These are phyloP conservation scores for Debaryomyces nepalensis DNA, from an alignment of 1,139 yeast species.

Conservation along the genomic window DNA sequence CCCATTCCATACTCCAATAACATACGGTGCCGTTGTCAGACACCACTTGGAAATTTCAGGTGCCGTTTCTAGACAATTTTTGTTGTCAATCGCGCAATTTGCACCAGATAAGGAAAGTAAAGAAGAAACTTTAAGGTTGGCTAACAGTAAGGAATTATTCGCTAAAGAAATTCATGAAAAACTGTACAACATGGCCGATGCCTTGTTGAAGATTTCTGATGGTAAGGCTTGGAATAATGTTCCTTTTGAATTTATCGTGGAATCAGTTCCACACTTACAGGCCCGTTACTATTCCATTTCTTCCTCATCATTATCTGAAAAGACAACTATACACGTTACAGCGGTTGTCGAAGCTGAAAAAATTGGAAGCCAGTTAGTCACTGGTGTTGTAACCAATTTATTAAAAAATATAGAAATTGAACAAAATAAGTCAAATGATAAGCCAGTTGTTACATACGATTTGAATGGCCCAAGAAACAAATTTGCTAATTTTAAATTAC, in stretches of 20 bases:
- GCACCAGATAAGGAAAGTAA: conserved; percentile 74
- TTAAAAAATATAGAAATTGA: conserved; percentile 70
- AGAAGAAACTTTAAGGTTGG: conserved; percentile 54
- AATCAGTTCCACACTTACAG: conserved; percentile 77
- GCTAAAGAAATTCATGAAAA: conserved; percentile 64
- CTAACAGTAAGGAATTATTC: conserved; percentile 70
- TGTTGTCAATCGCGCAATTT: conserved; percentile 77
- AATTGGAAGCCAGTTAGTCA: conserved; percentile 50
- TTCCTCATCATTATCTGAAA: conserved; percentile 82
- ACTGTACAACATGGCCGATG: conserved; percentile 77
- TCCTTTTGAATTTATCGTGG: conserved; percentile 85
- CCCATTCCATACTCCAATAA: conserved; percentile 91
- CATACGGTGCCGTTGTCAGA: conserved; percentile 84
- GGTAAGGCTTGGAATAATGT: conserved; percentile 72
- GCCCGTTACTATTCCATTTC: conserved; percentile 98
- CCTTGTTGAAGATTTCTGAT: conserved; percentile 62
- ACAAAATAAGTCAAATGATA: conserved; percentile 54
- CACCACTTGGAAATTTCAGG: conserved; percentile 92
- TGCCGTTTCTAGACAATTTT: conserved; percentile 87
- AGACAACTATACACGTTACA: conserved; percentile 76
- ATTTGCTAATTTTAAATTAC: conserved; percentile 63
- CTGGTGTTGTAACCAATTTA: conserved; percentile 93
- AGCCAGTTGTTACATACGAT: conserved; percentile 64
- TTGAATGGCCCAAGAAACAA: conserved; percentile 79
- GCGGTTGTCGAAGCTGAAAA: conserved; percentile 87